Evolutionary conservation across 345 rosid genomes (phyloP), one percentile per base, ranked within the genome.

Genomic region (Mallotus nudiflorus): DNA sequence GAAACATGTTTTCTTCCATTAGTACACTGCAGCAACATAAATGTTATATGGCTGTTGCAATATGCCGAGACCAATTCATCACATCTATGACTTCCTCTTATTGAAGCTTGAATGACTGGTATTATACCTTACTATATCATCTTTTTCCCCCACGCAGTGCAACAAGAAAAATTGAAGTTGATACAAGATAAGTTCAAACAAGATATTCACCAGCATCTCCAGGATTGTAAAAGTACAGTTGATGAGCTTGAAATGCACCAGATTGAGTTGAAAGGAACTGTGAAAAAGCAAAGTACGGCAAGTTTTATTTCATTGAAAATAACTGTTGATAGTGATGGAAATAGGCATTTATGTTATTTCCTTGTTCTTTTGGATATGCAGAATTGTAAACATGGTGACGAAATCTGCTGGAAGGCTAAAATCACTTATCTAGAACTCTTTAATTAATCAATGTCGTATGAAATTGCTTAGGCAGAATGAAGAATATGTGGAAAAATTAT

Each of bases 231-330:
- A 75, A 82, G 70, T 68, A 85, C 75, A 3, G 68, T 91, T 59
- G 89, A 86, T 73, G 93, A 73, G 76, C 85, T 92, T 51, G 94
- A 86, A 66, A 77, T 73, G 75, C 65, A 88, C 78, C 87, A 92
- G 61, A 77, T 49, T 72, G 96, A 92, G 55, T 49, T 92, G 67
- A 87, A 84, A 67, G 91, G 85, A 82, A 70, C 78, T 39, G 58
- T 84, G 77, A 91, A 92, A 75, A 89, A 84, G 80, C 96, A 89
- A 87, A 89, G 99, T 94, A 89, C 35, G 87, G n/a, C 27, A 63
- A 27, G 57, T 66, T 69, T 67, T 58, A 24, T 40, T 69, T 46
- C 28, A 60, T 62, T 44, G 48, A 29, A 61, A 27, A 7, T 33
- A 62, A 22, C 51, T 67, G 39, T 55, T 62, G 51, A 18, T 18